Conservation (phyloP, 768 basidiomycete genomes). For the Leccinum subtestaceum region DNA sequence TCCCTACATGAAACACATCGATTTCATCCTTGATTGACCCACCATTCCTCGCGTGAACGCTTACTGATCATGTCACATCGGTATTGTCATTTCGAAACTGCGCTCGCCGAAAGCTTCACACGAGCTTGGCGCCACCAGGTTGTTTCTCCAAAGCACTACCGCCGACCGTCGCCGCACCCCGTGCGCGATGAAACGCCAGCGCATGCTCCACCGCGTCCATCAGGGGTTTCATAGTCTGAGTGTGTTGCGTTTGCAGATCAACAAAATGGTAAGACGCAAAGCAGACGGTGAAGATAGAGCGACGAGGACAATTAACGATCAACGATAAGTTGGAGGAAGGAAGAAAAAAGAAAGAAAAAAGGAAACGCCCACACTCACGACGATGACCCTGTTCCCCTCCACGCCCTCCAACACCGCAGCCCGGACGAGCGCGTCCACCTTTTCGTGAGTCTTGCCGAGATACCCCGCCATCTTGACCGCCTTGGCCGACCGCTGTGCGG, state of each 20-base stretch:
- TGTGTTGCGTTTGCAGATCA: not conserved
- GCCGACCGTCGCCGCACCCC: slow-evolving; percentile 17
- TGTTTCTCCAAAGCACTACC: slow-evolving; percentile 6
- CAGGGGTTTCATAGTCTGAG: slow-evolving; percentile 74
- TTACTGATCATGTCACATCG: no score
- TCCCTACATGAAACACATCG: no score
- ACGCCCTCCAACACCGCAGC: slow-evolving; percentile 57
- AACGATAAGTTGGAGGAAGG: not conserved
- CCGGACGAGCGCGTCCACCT: slow-evolving; percentile 74
- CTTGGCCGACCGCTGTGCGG: slow-evolving; percentile 71
- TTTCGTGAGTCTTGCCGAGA: slow-evolving; percentile 74
- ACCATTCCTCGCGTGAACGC: no score
- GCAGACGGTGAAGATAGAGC: not conserved
- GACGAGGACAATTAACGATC: not conserved
- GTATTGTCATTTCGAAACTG: no score
- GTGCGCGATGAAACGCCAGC: slow-evolving; percentile 53
- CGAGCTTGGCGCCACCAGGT: slow-evolving; percentile 5
- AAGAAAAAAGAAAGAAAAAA: not conserved
- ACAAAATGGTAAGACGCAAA: not conserved
- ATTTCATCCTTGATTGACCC: no score
- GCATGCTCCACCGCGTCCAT: slow-evolving; percentile 73
- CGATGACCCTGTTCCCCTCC: slow-evolving; percentile 60
- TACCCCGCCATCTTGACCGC: slow-evolving; percentile 87
- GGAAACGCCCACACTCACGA: slow-evolving; percentile 45
- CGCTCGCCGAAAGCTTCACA: slow-evolving; percentile 7